Evolutionary conservation across 768 basidiomycete species (phyloP), one percentile per base, ranked within the genome.

Genomic region (Porpolomopsis calyptriformis): DNA sequence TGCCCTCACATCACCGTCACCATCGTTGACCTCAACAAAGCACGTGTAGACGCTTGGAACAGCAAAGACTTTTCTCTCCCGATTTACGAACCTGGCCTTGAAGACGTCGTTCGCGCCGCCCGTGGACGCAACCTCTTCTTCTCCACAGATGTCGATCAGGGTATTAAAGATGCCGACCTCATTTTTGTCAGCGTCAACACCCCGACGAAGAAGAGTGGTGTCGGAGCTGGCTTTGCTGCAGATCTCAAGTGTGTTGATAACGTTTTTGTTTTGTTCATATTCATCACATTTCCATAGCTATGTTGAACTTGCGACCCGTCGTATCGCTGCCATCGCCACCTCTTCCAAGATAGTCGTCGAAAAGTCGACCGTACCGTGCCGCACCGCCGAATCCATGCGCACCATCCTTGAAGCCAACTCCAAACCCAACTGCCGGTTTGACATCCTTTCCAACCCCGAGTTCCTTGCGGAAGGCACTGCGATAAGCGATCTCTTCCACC

Each of bases 141-240:
- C 75, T 85, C 85, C 34, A 93, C 91, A 39, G 82, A 98, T 53
- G 88, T 98, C 52, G 89, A 96, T 64, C 82, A 82, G 62, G 91
- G 74, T 49, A 96, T 99, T 60, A 76, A 70, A 52, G 93, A 94
- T 66, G 94, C 96, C 26, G 92, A 99, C 61, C 80, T 98, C 53
- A 94, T 98, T 67, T 98, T 98, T 62, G 94, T 98, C 60, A 88
- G 85, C 47, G 94, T 98, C 57, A 98, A 98, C 70, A 98, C 96
- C 7, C 96, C 96, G 16, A 99, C 96, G 45, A 99, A 99, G 77
- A 97, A 96, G 76, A 78, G 76, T 40, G 94, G 94, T 64, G 85
- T 99, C 40, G 96, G 96, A 57, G 93, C 93, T 50, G 96, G 96
- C 48, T 96, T 86, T 66, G 94, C 94, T 49, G 96, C 96, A 50